A percentile compares a stretch with the other conserved stretches of the same genome.
Conservation (phyloP, 805 yeast species). For the Kodamaea lidongshanica region DNA sequence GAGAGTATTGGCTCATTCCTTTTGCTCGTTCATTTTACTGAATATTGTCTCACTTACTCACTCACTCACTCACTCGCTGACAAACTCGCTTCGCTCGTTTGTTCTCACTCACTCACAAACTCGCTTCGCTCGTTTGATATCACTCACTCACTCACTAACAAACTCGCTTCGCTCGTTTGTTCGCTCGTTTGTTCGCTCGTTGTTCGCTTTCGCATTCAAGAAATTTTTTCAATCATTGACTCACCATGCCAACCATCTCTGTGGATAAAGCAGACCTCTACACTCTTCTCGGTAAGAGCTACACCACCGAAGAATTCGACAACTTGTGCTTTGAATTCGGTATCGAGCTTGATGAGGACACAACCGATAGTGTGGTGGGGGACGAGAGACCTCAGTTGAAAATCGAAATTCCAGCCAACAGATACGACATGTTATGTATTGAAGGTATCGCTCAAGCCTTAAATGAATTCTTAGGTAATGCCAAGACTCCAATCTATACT, state of each 20-base stretch:
- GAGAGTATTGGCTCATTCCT: too few relatives aligned
- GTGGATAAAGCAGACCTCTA: conserved; percentile 93
- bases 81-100: too few relatives aligned
- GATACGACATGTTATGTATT: conserved; percentile 96
- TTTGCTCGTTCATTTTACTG: too few relatives aligned
- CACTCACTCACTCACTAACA: too few relatives aligned
- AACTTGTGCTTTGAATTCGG: conserved; percentile 97
- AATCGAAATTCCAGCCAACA: conserved; percentile 96
- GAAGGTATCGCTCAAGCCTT: conserved; percentile 97
- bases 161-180: too few relatives aligned
- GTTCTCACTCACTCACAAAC: conserved; percentile 1
- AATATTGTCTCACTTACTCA: too few relatives aligned
- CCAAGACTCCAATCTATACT: conserved; percentile 58
- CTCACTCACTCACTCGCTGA: too few relatives aligned
- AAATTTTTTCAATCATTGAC: neutral
- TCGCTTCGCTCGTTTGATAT: too few relatives aligned
- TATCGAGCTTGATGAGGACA: conserved; percentile 95
- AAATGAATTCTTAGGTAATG: conserved; percentile 78
- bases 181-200: too few relatives aligned
- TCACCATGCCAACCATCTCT: conserved; percentile 86
- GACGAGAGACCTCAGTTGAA: conserved; percentile 94
- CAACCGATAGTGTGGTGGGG: conserved; percentile 65
- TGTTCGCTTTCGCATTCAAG: too few relatives aligned
- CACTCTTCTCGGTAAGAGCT: conserved; percentile 56
- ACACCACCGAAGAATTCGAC: conserved; percentile 86